Base-by-base conservation (phyloP, 2,329 filamentous ascomycete genomes). In the Alternaria gansuensis region DNA sequence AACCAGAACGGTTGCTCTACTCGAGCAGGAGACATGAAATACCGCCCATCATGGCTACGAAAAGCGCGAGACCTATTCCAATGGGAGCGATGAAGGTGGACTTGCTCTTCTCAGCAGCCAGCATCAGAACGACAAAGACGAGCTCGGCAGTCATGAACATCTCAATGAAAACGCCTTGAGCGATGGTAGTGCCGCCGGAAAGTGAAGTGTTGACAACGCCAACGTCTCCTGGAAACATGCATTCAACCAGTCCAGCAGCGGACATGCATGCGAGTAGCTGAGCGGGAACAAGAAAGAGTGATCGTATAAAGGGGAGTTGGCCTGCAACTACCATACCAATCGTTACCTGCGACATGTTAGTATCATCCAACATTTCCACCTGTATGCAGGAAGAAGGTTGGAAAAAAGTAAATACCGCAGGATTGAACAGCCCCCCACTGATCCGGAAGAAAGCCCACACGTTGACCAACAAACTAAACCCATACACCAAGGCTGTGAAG, bases 391-490 rank as follows among this genome's bases (percentile, higher is more conserved):
- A 40, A 26, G 36, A 52, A 54, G 6, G 40, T 33, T 21, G 45
- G 24, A 2, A 26, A 2, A 40, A 52, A 2, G 26, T 9, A 54
- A 54, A 54, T 59, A 78, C 64, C 5, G 63, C 56, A 36, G 61
- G 57, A 45, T 64, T 66, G 31, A 68, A 62, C 33, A 69, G 37
- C 2, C 61, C 60, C 1, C 72, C 69, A 36, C 64, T 69, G n/a
- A 74, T 75, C 4, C 71, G 57, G 37, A 68, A 75, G 33, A 76
- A 75, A 0, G 70, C 66, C 74, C 72, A 76, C 0, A 66, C 71
- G 54, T 73, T 74, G 0, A 75, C 72, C 37, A 74, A 44, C 21
- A 75, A 57, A 40, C 64, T 68, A 14, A 76, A 68, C 2, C 69
- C 70, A 51, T 75, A 75, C 5, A 67, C 51, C n/a, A 75, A 52